Conservation (phyloP, 805 yeast species). For the Yueomyces sinensis region DNA sequence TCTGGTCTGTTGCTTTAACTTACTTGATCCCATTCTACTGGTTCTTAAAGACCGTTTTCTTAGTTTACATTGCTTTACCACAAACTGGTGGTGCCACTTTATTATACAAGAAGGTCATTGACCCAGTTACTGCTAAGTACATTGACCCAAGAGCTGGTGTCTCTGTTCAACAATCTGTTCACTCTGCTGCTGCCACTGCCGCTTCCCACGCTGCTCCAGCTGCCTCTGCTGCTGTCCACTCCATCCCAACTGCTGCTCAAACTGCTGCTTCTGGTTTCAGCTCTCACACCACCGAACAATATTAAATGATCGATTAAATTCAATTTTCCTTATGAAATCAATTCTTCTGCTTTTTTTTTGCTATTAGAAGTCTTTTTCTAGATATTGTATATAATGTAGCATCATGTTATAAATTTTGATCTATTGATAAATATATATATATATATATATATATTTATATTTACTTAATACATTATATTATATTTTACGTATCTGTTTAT, state of each 20-base stretch:
- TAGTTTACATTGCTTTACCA: conserved; percentile 82
- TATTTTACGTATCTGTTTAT: too few species aligned
- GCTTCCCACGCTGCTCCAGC: conserved; percentile 11
- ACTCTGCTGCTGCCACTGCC: conserved; percentile 19
- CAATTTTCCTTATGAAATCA: too few species aligned
- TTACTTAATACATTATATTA: too few species aligned
- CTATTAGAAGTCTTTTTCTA: too few species aligned
- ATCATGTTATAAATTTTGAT: too few species aligned
- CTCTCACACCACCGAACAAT: neutral
- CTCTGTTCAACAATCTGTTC: conserved; percentile 17
- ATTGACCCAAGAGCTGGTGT: conserved; percentile 11
- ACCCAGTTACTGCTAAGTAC: conserved; percentile 43
- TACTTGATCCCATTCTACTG: conserved; percentile 97
- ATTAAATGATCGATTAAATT: too few species aligned
- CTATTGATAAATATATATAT: too few species aligned
- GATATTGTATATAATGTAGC: too few species aligned
- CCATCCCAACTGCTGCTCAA: too few species aligned
- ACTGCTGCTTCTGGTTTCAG: conserved; percentile 1
- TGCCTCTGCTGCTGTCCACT: conserved; percentile 1
- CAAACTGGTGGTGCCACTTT: conserved; percentile 73
- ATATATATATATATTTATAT: too few species aligned
- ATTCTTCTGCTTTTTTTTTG: too few species aligned
- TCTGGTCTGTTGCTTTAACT: conserved; percentile 86
- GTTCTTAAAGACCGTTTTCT: conserved; percentile 78
- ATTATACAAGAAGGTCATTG: conserved; percentile 51